These are phyloP conservation scores for Plasmodium fragile DNA, from an alignment of 169 alveolate genomes.

Conservation along the genomic window DNA sequence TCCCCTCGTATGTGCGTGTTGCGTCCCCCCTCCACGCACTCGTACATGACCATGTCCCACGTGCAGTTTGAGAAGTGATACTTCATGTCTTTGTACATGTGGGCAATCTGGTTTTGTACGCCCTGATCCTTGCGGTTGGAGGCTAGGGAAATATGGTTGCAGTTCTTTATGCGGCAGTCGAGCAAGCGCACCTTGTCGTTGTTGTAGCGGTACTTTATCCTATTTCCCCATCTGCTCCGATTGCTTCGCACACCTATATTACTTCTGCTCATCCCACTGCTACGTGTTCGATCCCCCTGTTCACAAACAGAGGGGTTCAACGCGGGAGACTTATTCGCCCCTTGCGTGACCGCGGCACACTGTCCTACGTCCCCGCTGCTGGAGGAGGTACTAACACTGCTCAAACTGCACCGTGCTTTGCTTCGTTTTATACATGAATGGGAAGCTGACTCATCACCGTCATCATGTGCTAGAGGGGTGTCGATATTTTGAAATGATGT, in stretches of 20 bases:
- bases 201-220: slow-evolving; percentile 27
- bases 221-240: not conserved
- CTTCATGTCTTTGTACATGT: slow-evolving; percentile 66
- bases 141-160: slow-evolving; percentile 69
- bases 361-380: not conserved
- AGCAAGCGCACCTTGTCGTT: slow-evolving; percentile 30
- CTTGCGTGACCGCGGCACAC: not conserved
- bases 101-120: slow-evolving; percentile 53
- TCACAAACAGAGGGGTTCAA: not conserved
- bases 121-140: slow-evolving; percentile 34
- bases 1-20: not conserved
- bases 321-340: not conserved
- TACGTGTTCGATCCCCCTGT: not conserved
- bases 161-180: slow-evolving; percentile 54
- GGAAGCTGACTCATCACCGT: not conserved
- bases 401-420: not conserved
- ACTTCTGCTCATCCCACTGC: not conserved
- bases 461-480: not conserved
- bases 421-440: not conserved
- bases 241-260: not conserved
- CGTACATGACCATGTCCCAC: slow-evolving; percentile 74
- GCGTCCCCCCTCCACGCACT: slow-evolving; percentile 19
- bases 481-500: not conserved
- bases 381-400: not conserved
- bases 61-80: slow-evolving; percentile 33